These are phyloP conservation scores for Metschnikowia arizonensis DNA, from an alignment of 805 yeast genomes.

Conservation along the genomic window DNA sequence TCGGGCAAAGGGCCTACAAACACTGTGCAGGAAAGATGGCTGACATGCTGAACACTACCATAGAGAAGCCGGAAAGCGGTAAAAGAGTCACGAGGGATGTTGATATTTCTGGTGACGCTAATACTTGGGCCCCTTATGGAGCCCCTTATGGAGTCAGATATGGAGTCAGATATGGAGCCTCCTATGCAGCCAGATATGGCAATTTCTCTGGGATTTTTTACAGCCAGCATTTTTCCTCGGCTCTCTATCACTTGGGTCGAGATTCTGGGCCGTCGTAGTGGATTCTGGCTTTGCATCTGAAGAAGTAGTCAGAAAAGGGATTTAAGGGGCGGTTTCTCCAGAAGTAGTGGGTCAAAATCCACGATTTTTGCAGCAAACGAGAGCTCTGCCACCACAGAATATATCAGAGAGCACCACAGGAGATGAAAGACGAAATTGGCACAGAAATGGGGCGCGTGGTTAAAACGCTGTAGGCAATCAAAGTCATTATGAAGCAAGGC, in stretches of 20 bases:
- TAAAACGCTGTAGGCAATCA: not conserved
- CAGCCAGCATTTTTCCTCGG: not conserved
- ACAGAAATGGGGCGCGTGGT: not conserved
- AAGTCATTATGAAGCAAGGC: not conserved
- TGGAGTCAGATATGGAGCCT: too few species aligned
- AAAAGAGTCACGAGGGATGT: constrained; percentile 51
- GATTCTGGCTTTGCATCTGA: not conserved
- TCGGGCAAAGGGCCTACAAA: constrained; percentile 58
- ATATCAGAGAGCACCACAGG: not conserved
- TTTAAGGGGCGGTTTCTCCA: not conserved
- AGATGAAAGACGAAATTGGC: not conserved
- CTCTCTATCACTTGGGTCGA: not conserved
- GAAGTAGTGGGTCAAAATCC: not conserved
- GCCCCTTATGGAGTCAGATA: too few species aligned
- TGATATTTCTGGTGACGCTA: constrained; percentile 3
- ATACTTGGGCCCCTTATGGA: too few species aligned
- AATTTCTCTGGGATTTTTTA: too few species aligned
- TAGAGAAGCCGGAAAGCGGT: constrained; percentile 58
- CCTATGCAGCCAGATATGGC: too few species aligned
- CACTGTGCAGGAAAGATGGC: constrained; percentile 44
- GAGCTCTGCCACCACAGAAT: too few species aligned
- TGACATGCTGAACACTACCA: constrained; percentile 45
- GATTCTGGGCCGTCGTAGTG: not conserved
- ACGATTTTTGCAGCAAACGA: not conserved
- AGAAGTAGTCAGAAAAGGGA: too few species aligned